Conservation (phyloP, 176 grass and related monocot species). For the Tillandsia leiboldiana region DNA sequence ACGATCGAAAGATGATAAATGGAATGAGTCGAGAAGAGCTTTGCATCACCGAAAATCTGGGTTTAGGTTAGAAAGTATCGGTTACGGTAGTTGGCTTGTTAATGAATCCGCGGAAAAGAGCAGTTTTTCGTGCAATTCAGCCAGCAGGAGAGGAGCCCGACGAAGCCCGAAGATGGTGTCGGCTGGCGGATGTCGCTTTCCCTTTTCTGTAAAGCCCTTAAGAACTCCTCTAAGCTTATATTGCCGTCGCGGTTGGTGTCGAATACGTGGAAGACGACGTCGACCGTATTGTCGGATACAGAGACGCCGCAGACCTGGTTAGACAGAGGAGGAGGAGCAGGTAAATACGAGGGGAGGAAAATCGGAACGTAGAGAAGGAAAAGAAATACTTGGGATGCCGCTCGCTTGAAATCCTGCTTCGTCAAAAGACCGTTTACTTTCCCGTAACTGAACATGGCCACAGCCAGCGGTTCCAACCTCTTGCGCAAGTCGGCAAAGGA, state of each 20-base stretch:
- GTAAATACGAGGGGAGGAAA: not conserved
- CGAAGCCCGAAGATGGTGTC: slow-evolving; percentile 15
- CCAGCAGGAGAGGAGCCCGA: slow-evolving; percentile 46
- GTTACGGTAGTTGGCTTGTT: too few relatives aligned
- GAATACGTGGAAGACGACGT: slow-evolving; percentile 79
- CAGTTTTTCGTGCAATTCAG: slow-evolving; percentile 39
- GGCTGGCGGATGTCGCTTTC: slow-evolving; percentile 53
- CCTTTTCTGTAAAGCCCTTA: slow-evolving; percentile 62
- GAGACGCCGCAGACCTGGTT: slow-evolving; percentile 57
- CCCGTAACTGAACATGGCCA: slow-evolving; percentile 74
- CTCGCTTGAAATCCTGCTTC: slow-evolving; percentile 79
- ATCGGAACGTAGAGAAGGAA: not conserved
- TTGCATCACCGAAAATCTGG: too few relatives aligned
- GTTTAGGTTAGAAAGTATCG: too few relatives aligned
- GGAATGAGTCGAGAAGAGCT: too few relatives aligned
- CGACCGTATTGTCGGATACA: slow-evolving; percentile 60
- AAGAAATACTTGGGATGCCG: slow-evolving; percentile 51
- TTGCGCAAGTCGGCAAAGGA: slow-evolving; percentile 67
- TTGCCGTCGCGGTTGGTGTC: slow-evolving; percentile 61
- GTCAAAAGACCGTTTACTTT: slow-evolving; percentile 74
- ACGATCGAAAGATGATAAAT: too few relatives aligned
- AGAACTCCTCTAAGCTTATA: slow-evolving; percentile 68
- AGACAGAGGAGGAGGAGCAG: slow-evolving; percentile 9
- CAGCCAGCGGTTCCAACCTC: slow-evolving; percentile 49
- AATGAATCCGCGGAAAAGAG: slow-evolving; percentile 18